These are phyloP conservation scores for Clonostachys solani DNA, from an alignment of 2,329 filamentous ascomycete species.

Conservation along the genomic window DNA sequence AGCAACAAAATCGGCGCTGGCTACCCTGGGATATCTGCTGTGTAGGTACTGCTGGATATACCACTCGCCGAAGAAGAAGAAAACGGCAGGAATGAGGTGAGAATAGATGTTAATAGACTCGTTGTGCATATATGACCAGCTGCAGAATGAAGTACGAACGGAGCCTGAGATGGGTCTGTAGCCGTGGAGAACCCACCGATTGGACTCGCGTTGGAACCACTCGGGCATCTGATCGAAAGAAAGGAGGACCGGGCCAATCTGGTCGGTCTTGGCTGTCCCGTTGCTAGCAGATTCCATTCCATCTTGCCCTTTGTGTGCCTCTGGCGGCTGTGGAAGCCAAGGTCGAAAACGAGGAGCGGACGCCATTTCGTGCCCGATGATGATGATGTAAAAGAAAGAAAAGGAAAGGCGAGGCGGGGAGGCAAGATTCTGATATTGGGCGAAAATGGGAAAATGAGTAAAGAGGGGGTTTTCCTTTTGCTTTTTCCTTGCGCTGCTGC, in stretches of 20 bases:
- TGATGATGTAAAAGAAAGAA: too few species aligned
- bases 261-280: too few species aligned
- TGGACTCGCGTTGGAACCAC: slow-evolving; percentile 31
- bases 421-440: too few species aligned
- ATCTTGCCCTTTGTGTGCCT: too few species aligned
- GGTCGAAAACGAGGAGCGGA: too few species aligned
- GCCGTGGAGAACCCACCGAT: slow-evolving; percentile 30
- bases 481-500: too few species aligned
- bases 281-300: too few species aligned
- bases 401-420: too few species aligned
- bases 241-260: background rate
- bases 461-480: too few species aligned
- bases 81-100: slow-evolving; percentile 33
- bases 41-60: slow-evolving; percentile 12
- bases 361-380: too few species aligned
- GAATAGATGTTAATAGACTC: slow-evolving; percentile 24
- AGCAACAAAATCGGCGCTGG: slow-evolving; percentile 24
- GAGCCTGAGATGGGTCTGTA: slow-evolving; percentile 37
- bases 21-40: slow-evolving; percentile 21
- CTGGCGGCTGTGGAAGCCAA: too few species aligned
- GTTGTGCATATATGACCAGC: slow-evolving; percentile 30
- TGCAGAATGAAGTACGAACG: slow-evolving; percentile 24
- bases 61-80: slow-evolving; percentile 21
- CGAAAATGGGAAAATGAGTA: too few species aligned
- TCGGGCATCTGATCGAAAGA: slow-evolving; percentile 18